Base-by-base conservation (phyloP, 1,284 basidiomycete genomes). In the Puccinia coronata region DNA sequence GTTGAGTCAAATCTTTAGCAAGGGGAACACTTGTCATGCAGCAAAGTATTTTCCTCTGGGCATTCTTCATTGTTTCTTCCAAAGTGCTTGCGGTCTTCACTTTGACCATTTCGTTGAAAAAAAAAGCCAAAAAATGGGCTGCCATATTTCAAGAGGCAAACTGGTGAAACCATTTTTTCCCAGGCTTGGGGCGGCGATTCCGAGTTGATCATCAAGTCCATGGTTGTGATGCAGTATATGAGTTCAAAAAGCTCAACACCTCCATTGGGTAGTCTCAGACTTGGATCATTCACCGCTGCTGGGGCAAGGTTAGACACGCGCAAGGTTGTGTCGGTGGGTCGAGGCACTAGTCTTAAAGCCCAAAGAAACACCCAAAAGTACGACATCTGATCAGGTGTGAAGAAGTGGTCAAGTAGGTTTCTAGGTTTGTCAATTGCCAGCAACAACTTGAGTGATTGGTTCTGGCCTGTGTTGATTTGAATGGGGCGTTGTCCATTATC, bases 351-450 rank as follows among this genome's bases (percentile, higher is more conserved):
- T 25, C 16, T 0, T 34, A 71, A 51, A 49, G 28, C 47, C 14
- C 47, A 23, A 71, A 25, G 47, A 53, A 71, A 53, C 2, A 23
- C 1, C 3, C 23, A 49, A 53, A 53, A 51, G 49, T 31, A 53
- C 23, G 47, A 53, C 0, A 71, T 0, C 9, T 1, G 3, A 20
- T 51, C 16, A 1, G 57, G 6, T 31, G 18, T 20, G 43, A 31
- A 4, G 18, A 25, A 25, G 2, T 0, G 39, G 6, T 6, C 16
- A 39, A 34, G 1, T 23, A 71, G 23, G 47, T 31, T 36, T 23
- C 69, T 51, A 6, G 69, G 47, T 23, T 71, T 16, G 47, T 71
- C 69, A 18, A 71, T 49, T 31, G 69, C 69, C 4, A 71, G 16
- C 8, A 71, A 39, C 9, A 71, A n/a, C 11, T 43, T 43, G 39